Conservation (phyloP, 805 yeast species). For the Wickerhamomyces canadensis region DNA sequence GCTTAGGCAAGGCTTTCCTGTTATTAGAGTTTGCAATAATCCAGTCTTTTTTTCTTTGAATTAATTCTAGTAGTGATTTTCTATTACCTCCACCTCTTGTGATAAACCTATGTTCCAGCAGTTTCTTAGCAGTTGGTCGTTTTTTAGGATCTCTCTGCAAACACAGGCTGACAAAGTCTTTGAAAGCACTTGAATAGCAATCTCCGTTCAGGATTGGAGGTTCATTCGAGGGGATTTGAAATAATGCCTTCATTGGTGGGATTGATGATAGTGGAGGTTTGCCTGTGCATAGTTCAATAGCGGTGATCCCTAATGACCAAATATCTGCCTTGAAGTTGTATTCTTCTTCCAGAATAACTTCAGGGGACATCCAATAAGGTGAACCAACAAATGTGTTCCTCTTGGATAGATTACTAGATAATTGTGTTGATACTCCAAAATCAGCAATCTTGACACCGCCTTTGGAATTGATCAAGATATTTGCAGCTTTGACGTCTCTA, state of each 20-base stretch:
- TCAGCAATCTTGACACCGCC: conserved; percentile 89
- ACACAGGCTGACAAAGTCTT: conserved; percentile 65
- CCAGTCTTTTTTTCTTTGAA: conserved; percentile 41
- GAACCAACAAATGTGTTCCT: conserved; percentile 71
- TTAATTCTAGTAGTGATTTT: conserved; percentile 30
- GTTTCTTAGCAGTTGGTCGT: conserved; percentile 58
- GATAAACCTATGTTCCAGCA: conserved; percentile 55
- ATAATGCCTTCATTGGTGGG: conserved; percentile 34
- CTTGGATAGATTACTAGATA: conserved; percentile 58
- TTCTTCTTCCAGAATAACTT: conserved; percentile 87
- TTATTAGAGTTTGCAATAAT: conserved; percentile 17
- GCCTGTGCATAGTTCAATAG: conserved; percentile 91
- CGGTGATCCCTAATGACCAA: conserved; percentile 95
- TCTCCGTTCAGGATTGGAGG: conserved; percentile 92
- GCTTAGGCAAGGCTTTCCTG: conserved; percentile 3
- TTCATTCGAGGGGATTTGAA: conserved; percentile 47
- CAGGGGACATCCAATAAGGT: conserved; percentile 99
- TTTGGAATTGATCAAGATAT: conserved; percentile 60
- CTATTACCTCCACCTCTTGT: conserved; percentile 34
- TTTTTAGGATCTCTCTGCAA: conserved; percentile 61
- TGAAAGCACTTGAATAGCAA: conserved; percentile 59
- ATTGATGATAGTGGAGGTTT: conserved; percentile 94
- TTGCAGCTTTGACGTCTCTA: conserved; percentile 92
- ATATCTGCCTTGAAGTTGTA: conserved; percentile 88
- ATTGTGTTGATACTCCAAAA: conserved; percentile 90